Conservation (phyloP, 2,329 filamentous ascomycete genomes). For the Fusarium sp. region DNA sequence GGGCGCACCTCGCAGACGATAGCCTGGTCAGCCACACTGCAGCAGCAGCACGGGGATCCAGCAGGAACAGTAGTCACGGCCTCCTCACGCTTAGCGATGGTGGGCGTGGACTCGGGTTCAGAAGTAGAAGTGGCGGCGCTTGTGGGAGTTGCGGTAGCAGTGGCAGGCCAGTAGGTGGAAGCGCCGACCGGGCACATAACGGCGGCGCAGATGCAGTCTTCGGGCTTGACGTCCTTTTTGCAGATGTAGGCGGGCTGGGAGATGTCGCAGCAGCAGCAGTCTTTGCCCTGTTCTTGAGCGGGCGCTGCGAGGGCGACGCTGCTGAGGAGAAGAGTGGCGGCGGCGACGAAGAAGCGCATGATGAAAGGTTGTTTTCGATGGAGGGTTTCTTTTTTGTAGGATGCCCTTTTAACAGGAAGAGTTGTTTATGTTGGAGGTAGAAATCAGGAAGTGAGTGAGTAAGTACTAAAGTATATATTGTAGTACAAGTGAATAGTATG, state of each 20-base stretch:
- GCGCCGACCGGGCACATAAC: conserved; percentile 43
- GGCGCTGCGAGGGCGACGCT: conserved; percentile 38
- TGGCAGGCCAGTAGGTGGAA: conserved; percentile 25
- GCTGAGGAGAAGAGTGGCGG: conserved; percentile 44
- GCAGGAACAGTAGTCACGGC: conserved; percentile 4
- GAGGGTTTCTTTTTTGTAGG: neutral
- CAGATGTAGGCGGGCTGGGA: conserved; percentile 45
- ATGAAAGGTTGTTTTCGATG: neutral
- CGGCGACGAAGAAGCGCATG: conserved; percentile 45
- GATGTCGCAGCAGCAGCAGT: conserved; percentile 54
- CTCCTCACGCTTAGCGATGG: conserved; percentile 17
- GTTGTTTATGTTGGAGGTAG: neutral
- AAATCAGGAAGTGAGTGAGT: neutral
- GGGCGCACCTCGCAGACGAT: conserved; percentile 40
- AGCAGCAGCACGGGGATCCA: conserved; percentile 42
- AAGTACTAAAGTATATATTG: neutral
- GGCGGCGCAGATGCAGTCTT: conserved; percentile 47
- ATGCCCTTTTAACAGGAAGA: neutral
- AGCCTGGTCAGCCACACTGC: conserved; percentile 26
- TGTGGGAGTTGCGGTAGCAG: neutral
- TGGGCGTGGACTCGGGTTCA: neutral
- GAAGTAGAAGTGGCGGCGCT: conserved; percentile 5
- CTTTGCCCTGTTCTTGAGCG: conserved; percentile 20
- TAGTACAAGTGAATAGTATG: neutral
- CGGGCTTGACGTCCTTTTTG: conserved; percentile 20